These are phyloP conservation scores for Hamigera avellanea DNA, from an alignment of 495 filamentous ascomycete genomes.

Conservation along the genomic window DNA sequence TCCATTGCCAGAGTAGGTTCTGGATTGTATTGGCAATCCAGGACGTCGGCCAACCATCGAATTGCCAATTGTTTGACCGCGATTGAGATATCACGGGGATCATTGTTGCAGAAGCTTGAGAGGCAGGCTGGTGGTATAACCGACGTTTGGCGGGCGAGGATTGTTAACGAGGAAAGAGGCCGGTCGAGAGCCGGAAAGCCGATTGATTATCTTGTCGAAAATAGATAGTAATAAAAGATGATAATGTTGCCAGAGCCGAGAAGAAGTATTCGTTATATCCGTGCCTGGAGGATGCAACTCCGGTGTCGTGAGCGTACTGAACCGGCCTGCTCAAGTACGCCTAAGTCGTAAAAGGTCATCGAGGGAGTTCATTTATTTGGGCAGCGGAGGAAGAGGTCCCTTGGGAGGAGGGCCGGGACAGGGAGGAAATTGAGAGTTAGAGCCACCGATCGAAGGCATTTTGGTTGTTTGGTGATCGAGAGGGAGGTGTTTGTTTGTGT, in stretches of 20 bases:
- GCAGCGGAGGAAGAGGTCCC: slow-evolving; percentile 71
- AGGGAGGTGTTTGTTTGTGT: slow-evolving; percentile 3
- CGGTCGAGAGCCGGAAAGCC: no score
- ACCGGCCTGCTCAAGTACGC: slow-evolving; percentile 12
- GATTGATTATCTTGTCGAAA: no score
- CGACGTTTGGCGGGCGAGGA: no score
- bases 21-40: no score
- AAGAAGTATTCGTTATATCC: not conserved
- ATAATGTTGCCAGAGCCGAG: slow-evolving; percentile 7
- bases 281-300: slow-evolving; percentile 2
- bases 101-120: no score
- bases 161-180: no score
- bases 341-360: slow-evolving; percentile 27
- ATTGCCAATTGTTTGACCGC: no score
- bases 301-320: slow-evolving; percentile 10
- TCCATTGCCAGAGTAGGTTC: no score
- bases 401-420: slow-evolving; percentile 78
- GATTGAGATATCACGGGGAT: no score
- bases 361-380: slow-evolving; percentile 46
- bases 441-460: slow-evolving; percentile 59
- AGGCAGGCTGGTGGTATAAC: no score
- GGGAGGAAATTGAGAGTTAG: slow-evolving; percentile 56
- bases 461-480: slow-evolving; percentile 28
- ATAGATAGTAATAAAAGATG: not conserved
- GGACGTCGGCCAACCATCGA: no score